These are phyloP conservation scores for Adiantum capillusveneris DNA, from an alignment of 75 land plant genomes.

Conservation along the genomic window DNA sequence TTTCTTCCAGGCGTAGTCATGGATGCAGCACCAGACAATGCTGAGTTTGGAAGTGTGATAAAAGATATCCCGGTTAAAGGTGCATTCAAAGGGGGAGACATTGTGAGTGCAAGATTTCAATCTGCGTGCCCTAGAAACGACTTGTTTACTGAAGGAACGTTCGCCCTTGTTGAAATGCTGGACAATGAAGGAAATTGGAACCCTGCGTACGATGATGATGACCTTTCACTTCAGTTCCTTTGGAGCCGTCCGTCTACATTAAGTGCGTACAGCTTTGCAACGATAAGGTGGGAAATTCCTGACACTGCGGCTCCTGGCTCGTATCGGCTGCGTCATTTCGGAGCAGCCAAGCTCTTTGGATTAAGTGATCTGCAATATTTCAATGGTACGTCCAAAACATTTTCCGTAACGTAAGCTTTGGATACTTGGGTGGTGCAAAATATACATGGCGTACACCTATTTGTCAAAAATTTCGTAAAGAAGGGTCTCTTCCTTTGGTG, in stretches of 20 bases:
- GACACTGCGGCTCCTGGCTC: slow-evolving; percentile 41
- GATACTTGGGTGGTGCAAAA: too few species aligned
- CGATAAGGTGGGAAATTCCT: slow-evolving; percentile 73
- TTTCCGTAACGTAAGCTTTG: slow-evolving; percentile 39
- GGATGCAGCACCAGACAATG: slow-evolving; percentile 46
- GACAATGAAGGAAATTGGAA: slow-evolving; percentile 40
- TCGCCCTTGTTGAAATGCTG: slow-evolving; percentile 53
- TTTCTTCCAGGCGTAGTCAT: slow-evolving; percentile 45
- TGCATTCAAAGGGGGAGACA: slow-evolving; percentile 38
- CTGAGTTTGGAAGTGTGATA: slow-evolving; percentile 54
- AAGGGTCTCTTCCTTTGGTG: too few species aligned
- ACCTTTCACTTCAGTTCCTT: slow-evolving; percentile 43
- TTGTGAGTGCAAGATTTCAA: slow-evolving; percentile 51
- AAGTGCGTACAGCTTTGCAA: slow-evolving; percentile 41
- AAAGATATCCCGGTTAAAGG: slow-evolving; percentile 34
- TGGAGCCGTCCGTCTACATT: slow-evolving; percentile 33
- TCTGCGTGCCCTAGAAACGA: slow-evolving; percentile 77
- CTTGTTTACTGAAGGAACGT: slow-evolving; percentile 71
- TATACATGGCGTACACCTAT: too few species aligned
- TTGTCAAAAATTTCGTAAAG: too few species aligned
- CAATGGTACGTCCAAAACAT: slow-evolving; percentile 61
- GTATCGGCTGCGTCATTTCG: slow-evolving; percentile 72
- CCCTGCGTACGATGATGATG: slow-evolving; percentile 65
- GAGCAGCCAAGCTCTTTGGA: slow-evolving; percentile 39
- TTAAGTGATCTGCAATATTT: slow-evolving; percentile 49